phyloP scores from a whole-genome alignment of 2,329 filamentous ascomycete genomes.

The Penicillium rolfsii region DNA sequence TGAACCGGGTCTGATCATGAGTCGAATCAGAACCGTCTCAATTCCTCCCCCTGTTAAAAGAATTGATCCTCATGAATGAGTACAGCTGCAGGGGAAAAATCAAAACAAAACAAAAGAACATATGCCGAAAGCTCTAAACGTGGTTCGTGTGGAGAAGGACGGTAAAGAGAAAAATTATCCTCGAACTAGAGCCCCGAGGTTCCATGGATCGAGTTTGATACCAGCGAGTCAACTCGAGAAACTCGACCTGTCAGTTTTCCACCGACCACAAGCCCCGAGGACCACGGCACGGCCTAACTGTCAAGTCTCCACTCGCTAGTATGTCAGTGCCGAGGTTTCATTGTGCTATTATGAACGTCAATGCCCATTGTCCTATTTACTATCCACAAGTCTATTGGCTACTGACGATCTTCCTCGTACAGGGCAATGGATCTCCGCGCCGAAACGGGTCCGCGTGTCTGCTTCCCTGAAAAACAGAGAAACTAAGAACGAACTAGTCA shows the following conservation, averaged over 20 bases:
- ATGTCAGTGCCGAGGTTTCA: background rate
- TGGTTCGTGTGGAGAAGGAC: background rate
- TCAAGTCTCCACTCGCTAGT: background rate
- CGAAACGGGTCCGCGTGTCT: background rate
- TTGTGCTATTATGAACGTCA: background rate
- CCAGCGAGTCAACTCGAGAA: background rate
- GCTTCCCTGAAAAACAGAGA: background rate
- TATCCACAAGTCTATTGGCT: background rate
- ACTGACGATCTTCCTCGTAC: background rate
- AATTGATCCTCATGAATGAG: background rate
- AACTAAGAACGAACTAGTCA: background rate
- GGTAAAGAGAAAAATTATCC: background rate
- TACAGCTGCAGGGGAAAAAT: background rate
- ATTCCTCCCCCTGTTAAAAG: background rate
- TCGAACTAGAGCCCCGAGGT: slow-evolving; percentile 1
- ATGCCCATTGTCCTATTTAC: background rate
- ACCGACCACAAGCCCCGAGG: background rate
- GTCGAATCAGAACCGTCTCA: background rate
- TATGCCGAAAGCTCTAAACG: background rate
- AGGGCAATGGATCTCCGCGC: background rate
- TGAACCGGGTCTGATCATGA: background rate
- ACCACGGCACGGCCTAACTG: background rate
- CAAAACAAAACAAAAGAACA: background rate
- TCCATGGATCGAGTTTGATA: slow-evolving; percentile 7
- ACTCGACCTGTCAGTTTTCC: background rate